These are phyloP conservation scores for Psilocybe sp. DNA, from an alignment of 768 basidiomycete genomes.

Conservation along the genomic window DNA sequence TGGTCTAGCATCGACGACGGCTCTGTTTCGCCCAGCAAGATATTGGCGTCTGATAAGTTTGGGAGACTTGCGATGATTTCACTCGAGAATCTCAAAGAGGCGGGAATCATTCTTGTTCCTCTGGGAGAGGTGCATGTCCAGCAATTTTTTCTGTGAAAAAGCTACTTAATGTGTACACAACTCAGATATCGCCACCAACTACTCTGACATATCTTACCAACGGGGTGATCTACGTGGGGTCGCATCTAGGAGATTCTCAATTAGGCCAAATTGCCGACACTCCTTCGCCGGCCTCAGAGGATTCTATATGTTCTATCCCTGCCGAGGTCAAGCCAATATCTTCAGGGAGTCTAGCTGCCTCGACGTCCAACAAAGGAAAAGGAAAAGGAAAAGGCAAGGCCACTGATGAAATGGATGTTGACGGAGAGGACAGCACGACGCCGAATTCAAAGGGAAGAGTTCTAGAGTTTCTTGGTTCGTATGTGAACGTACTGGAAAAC, in stretches of 20 bases:
- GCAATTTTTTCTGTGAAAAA: neutral
- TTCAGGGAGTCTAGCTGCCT: slow-evolving; percentile 27
- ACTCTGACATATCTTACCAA: slow-evolving; percentile 70
- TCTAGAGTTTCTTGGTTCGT: slow-evolving; percentile 51
- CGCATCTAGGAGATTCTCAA: slow-evolving; percentile 80
- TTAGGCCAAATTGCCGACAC: slow-evolving; percentile 56
- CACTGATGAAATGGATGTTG: slow-evolving; percentile 33
- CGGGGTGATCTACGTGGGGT: slow-evolving; percentile 74
- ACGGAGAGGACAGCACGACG: slow-evolving; percentile 21
- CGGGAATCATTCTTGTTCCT: slow-evolving; percentile 53
- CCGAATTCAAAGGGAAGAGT: slow-evolving; percentile 39
- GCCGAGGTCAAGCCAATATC: slow-evolving; percentile 40
- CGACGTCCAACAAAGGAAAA: slow-evolving; percentile 29
- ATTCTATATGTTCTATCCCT: slow-evolving; percentile 52
- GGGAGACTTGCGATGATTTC: slow-evolving; percentile 71
- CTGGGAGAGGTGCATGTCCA: slow-evolving; percentile 60
- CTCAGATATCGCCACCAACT: slow-evolving; percentile 67
- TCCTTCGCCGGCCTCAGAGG: slow-evolving; percentile 37
- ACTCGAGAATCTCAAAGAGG: slow-evolving; percentile 39
- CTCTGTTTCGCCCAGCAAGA: slow-evolving; percentile 42
- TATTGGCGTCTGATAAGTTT: slow-evolving; percentile 58
- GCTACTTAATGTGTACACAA: neutral
- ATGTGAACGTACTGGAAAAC: slow-evolving; percentile 57
- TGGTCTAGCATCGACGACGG: slow-evolving; percentile 49
- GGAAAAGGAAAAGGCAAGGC: slow-evolving; percentile 37